These are phyloP conservation scores for Biscutella laevigata DNA, from an alignment of 441 rosid species.

Conservation along the genomic window DNA sequence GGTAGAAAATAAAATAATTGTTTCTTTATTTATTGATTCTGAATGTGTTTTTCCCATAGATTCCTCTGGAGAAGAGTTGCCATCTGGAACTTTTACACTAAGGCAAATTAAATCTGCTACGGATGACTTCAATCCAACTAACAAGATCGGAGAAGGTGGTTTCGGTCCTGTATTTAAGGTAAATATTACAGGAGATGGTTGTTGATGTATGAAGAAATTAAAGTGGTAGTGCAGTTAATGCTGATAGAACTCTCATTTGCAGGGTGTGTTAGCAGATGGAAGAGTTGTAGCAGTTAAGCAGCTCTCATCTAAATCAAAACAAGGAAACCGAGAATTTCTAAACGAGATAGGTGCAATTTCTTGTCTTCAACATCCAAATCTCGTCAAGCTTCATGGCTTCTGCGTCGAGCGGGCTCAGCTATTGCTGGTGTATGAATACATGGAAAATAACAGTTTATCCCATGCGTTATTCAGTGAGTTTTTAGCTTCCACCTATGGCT, in stretches of 20 bases:
- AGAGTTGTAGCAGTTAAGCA: conserved; percentile 58
- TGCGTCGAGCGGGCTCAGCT: conserved; percentile 60
- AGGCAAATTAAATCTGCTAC: conserved; percentile 62
- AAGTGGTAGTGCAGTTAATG: no score
- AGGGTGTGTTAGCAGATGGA: conserved; percentile 53
- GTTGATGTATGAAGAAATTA: background rate
- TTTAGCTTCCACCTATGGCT: background rate
- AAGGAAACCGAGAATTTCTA: conserved; percentile 65
- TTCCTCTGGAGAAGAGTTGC: conserved; percentile 32
- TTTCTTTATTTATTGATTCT: conserved; percentile 2
- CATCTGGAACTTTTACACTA: conserved; percentile 46
- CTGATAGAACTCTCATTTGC: conserved; percentile 15
- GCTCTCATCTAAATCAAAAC: conserved; percentile 58
- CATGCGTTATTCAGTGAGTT: conserved; percentile 56
- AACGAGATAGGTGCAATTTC: conserved; percentile 63
- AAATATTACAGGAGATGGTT: conserved; percentile 1
- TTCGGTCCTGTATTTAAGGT: conserved; percentile 78
- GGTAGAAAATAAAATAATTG: background rate
- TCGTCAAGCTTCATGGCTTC: conserved; percentile 61
- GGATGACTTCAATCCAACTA: conserved; percentile 43
- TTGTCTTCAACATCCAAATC: conserved; percentile 64
- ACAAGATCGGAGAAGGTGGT: no score
- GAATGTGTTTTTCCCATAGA: conserved; percentile 23
- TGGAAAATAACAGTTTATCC: conserved; percentile 68
- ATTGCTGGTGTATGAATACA: conserved; percentile 55